Evolutionary conservation across 176 grass and related monocot genomes (phyloP), one percentile per base, ranked within the genome.

Genomic region (Metroxylon sagu): DNA sequence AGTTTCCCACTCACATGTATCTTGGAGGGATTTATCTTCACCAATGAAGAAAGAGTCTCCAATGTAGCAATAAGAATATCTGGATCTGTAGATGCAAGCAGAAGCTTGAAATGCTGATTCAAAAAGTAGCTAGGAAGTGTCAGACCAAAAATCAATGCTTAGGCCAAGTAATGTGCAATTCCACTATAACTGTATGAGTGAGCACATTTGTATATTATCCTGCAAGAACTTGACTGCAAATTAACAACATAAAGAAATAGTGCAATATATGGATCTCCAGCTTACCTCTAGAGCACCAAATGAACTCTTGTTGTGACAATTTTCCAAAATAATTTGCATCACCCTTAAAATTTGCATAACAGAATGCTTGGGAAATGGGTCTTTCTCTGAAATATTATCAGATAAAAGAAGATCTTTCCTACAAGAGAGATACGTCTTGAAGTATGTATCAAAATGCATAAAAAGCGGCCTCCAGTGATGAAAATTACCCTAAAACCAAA

Each of bases 391-490:
- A 56, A 92, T 80, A 77, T 90, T 76, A 80, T 92, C 87, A 74
- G 79, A 88, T 69, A 98, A 71, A 61, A 89, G 76, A 62, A 98
- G 79, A 82, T 98, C 93, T 77, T 91, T 88, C 64, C 93, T 85
- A 67, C 61, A 85, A 74, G 93, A 87, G 73, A 89, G 76, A 21
- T 89, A 88, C 64, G 84, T 85, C 79, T 92, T 98, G 76, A 92
- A 98, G 72, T 91, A 98, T 21, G 76, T 85, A 52, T 92, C 93
- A 28, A 92, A 98, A 80, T 98, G 93, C 70, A 80, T 52, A 78
- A 98, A 98, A 19, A 98, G 74, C 63, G 93, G 87, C 78, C 83
- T 98, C 93, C 93, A 98, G 52, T 98, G 87, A 75, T 92, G 78
- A 53, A 98, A 98, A 85, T 98, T 98, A 60, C 93, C 93, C 93